These are phyloP conservation scores for Phytophthora megakarya DNA, from an alignment of 352 stramenopile species.

Conservation along the genomic window DNA sequence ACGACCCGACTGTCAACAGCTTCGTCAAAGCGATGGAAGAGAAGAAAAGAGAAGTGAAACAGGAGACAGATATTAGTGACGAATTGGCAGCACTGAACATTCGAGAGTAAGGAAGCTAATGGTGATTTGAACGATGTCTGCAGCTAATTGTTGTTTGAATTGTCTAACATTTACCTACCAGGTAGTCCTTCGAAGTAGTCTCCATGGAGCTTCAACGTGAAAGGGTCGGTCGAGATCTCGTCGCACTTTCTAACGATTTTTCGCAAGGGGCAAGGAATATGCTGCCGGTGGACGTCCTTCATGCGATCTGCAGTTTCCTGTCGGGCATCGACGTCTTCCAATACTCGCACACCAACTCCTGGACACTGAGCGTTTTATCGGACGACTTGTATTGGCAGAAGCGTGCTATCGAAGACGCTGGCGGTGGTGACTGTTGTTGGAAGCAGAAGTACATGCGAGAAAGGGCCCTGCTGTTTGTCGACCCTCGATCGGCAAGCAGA, in stretches of 20 bases:
- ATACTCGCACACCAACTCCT: conserved; percentile 21
- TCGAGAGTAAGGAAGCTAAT: conserved; percentile 3
- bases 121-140: too few relatives aligned
- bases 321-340: conserved; percentile 22
- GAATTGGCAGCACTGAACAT: conserved; percentile 18
- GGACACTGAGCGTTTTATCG: conserved; percentile 20
- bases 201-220: too few relatives aligned
- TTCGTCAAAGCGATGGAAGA: conserved; percentile 34
- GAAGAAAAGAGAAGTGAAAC: neutral
- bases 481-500: conserved; percentile 2
- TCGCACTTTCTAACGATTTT: conserved; percentile 4
- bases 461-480: conserved; percentile 13
- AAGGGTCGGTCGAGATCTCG: too few relatives aligned
- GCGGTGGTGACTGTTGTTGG: neutral
- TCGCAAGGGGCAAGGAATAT: conserved; percentile 4
- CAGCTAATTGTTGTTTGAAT: too few relatives aligned
- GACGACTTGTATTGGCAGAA: conserved; percentile 22
- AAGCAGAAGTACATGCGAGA: conserved; percentile 16
- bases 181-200: too few relatives aligned
- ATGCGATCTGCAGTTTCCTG: conserved; percentile 18
- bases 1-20: conserved; percentile 35
- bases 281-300: conserved; percentile 15
- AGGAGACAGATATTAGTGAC: conserved; percentile 9
- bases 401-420: neutral
- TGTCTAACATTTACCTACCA: too few relatives aligned